phyloP scores from a whole-genome alignment of 371 early-diverging fungal species.

The Gilbertella persicaria region DNA sequence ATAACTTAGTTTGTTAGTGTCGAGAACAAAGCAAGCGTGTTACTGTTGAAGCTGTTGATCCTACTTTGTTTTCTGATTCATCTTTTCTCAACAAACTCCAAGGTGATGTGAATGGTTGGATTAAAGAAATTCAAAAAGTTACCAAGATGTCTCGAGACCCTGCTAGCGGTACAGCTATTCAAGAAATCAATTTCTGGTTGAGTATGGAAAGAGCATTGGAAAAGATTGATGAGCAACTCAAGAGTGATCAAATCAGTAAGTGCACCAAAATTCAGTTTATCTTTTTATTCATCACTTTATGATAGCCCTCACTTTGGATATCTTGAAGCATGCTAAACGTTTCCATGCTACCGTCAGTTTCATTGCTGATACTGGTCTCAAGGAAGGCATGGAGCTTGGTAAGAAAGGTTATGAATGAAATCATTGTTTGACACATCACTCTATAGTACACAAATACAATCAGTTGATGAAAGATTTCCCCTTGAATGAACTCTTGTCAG shows the following conservation, averaged over 20 bases:
- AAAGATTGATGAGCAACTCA: slow-evolving; percentile 92
- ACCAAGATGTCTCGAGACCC: slow-evolving; percentile 95
- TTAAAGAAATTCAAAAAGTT: slow-evolving; percentile 98
- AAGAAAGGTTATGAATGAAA: slow-evolving; percentile 4
- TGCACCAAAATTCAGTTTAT: not conserved
- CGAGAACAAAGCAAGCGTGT: slow-evolving; percentile 65
- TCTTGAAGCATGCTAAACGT: slow-evolving; percentile 95
- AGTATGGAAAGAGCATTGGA: slow-evolving; percentile 94
- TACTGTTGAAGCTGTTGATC: slow-evolving; percentile 75
- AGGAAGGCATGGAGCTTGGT: slow-evolving; percentile 89
- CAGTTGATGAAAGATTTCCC: slow-evolving; percentile 98
- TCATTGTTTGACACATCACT: not conserved
- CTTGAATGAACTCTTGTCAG: slow-evolving; percentile 91
- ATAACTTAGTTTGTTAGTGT: slow-evolving; percentile 41
- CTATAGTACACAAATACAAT: slow-evolving; percentile 89
- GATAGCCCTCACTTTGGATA: slow-evolving; percentile 85
- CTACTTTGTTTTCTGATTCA: slow-evolving; percentile 73
- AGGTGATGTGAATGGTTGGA: slow-evolving; percentile 96
- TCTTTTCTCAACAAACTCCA: slow-evolving; percentile 92
- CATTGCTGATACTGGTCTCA: slow-evolving; percentile 96
- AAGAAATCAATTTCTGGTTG: slow-evolving; percentile 99
- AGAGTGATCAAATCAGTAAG: slow-evolving; percentile 86
- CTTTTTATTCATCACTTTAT: not conserved
- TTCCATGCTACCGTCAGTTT: slow-evolving; percentile 98
- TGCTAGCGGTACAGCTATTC: slow-evolving; percentile 88